Evolutionary conservation across 192 early-diverging fungal genomes (phyloP), one percentile per base, ranked within the genome.

Genomic region (Entomortierella chlamydospora): DNA sequence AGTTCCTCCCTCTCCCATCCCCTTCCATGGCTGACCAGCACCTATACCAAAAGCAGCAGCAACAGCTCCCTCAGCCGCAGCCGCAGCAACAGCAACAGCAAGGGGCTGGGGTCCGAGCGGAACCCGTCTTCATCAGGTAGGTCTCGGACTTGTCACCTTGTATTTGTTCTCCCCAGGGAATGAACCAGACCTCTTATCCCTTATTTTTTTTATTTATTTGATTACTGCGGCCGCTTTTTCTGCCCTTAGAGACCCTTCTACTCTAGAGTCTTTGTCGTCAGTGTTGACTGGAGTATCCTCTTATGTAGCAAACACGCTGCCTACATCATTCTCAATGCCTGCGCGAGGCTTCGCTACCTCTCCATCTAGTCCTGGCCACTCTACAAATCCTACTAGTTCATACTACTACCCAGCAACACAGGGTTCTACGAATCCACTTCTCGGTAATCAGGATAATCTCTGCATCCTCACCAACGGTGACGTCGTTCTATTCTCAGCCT

Each of bases 301-400:
- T 18, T 90, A 91, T 33, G 89, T 93, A 34, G 66, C 89, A 11
- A 84, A 86, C 66, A 89, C 87, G 61, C 71, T 92, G 26, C 89
- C 89, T 23, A 59, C 82, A 52, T 72, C 85, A 9, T 65, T 72
- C 56, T 62, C 66, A 28, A 60, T 70, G 65, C 70, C 73, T 29
- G 33, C 76, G 25, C 37, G 77, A 64, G 65, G 65, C 61, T 64
- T 73, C 57, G 50, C 33, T 41, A 58, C 33, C 49, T 57, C 74
- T 28, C 69, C 73, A 53, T 56, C 83, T 55, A 63, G 70, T 47
- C 45, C 70, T 34, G 34, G 64, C 45, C 59, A 57, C n/a, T 37
- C 57, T 45, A 39, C 67, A 2, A 57, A 42, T 30, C 62, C 56
- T 18, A 37, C 52, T 18, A 68, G 34, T 23, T 72, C 57, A 33